Percentiles rank a stretch among this genome's conserved stretches.
phyloP scores from a whole-genome alignment of 805 yeast genomes.

The Pichia nakasei region DNA sequence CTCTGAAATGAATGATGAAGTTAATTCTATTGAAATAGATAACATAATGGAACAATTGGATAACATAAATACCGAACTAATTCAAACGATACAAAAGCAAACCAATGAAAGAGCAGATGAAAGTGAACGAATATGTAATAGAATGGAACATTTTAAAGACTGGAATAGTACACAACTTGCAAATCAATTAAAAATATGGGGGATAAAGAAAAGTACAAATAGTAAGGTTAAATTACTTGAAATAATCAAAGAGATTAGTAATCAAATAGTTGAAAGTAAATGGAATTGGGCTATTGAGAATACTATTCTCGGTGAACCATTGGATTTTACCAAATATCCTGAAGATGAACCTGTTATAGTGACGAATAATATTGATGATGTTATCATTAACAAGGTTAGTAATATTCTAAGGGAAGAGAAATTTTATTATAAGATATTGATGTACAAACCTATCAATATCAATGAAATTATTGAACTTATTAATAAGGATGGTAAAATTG shows the following conservation, averaged over 20 bases:
- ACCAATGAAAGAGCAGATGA: background rate
- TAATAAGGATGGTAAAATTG: conserved; percentile 11
- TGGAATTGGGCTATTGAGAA: conserved; percentile 4
- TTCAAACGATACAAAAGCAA: background rate
- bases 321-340: conserved; percentile 4
- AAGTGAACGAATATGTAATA: conserved; percentile 7
- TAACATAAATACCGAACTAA: too few species aligned
- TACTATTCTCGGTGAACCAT: background rate
- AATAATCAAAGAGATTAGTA: conserved; percentile 16
- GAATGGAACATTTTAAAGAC: conserved; percentile 3
- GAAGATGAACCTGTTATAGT: conserved; percentile 3
- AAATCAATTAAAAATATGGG: conserved; percentile 27
- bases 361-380: background rate
- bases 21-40: background rate
- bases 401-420: conserved; percentile 12
- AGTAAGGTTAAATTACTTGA: conserved; percentile 2
- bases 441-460: conserved; percentile 20
- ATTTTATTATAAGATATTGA: conserved; percentile 14
- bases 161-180: conserved; percentile 10
- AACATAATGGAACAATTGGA: too few species aligned
- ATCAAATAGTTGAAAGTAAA: conserved; percentile 1
- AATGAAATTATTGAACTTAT: conserved; percentile 9
- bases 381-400: conserved; percentile 13
- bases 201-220: conserved; percentile 27
- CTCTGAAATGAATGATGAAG: too few species aligned